Evolutionary conservation across 768 basidiomycete species (phyloP).

Genomic region (Pholiota molesta): DNA sequence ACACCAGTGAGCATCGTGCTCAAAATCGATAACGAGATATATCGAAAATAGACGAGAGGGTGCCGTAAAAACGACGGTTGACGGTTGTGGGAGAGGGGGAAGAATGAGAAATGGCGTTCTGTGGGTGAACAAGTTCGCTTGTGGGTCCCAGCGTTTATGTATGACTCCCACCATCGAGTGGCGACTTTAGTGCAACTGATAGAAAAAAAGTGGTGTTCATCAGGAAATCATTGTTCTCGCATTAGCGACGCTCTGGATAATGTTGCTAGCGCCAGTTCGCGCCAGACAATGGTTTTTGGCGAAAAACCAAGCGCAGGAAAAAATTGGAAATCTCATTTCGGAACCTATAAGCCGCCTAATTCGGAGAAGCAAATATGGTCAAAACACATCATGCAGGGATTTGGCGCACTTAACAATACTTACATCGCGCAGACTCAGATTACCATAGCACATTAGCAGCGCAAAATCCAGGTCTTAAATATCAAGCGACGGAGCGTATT

Average conservation of each 20-base stretch:
- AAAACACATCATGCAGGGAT: too few species aligned
- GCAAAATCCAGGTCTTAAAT: not conserved
- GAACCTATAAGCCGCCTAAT: not conserved
- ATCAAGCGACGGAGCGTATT: not conserved
- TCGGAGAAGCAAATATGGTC: not conserved
- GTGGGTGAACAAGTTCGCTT: not conserved
- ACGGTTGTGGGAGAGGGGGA: not conserved
- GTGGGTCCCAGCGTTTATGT: not conserved
- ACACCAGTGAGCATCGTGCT: not conserved
- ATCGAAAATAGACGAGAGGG: not conserved
- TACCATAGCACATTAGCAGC: not conserved
- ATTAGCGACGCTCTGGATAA: too few species aligned
- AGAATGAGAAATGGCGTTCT: not conserved
- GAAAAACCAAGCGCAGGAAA: not conserved
- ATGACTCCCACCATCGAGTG: not conserved
- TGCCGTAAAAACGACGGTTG: not conserved
- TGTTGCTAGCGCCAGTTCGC: not conserved
- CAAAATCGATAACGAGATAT: not conserved
- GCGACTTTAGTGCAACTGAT: not conserved
- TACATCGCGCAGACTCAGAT: too few species aligned
- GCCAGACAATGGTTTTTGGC: not conserved
- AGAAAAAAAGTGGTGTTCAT: not conserved
- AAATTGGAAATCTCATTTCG: not conserved
- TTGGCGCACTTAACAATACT: too few species aligned
- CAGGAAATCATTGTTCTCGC: too few species aligned